These are phyloP conservation scores for Cinnamomum chago DNA, from an alignment of 164 flowering plant species.

Conservation along the genomic window DNA sequence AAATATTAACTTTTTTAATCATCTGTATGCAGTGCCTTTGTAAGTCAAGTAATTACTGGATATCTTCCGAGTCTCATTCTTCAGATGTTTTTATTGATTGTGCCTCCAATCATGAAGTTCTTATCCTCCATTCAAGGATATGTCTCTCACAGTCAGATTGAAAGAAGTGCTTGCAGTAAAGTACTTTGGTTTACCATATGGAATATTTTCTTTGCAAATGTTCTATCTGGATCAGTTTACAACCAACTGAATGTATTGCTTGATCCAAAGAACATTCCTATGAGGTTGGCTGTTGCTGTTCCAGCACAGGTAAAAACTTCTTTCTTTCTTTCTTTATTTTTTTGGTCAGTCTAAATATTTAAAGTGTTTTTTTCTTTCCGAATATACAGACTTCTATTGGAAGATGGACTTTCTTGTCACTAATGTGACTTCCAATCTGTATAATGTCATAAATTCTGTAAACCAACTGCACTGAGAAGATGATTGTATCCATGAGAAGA, in stretches of 20 bases:
- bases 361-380: not conserved
- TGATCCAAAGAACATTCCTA: slow-evolving; percentile 71
- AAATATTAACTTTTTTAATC: not conserved
- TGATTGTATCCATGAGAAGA: too few relatives aligned
- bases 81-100: slow-evolving; percentile 53
- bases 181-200: slow-evolving; percentile 77
- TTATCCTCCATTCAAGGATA: slow-evolving; percentile 80
- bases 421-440: not conserved
- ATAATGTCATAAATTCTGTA: not conserved
- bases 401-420: not conserved
- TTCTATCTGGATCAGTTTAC: slow-evolving; percentile 71
- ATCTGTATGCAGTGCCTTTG: slow-evolving; percentile 50
- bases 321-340: not conserved
- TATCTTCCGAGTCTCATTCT: slow-evolving; percentile 96
- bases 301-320: slow-evolving; percentile 67
- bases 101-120: slow-evolving; percentile 80
- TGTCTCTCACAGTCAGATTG: slow-evolving; percentile 64
- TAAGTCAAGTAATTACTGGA: slow-evolving; percentile 82
- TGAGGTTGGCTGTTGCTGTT: slow-evolving; percentile 63
- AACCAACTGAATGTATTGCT: slow-evolving; percentile 40
- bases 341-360: not conserved
- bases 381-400: not conserved
- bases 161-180: slow-evolving; percentile 80
- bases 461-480: too few relatives aligned
- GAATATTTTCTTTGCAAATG: slow-evolving; percentile 91